Conservation (phyloP, 164 flowering plant genomes). For the Nymphaea colorata region DNA sequence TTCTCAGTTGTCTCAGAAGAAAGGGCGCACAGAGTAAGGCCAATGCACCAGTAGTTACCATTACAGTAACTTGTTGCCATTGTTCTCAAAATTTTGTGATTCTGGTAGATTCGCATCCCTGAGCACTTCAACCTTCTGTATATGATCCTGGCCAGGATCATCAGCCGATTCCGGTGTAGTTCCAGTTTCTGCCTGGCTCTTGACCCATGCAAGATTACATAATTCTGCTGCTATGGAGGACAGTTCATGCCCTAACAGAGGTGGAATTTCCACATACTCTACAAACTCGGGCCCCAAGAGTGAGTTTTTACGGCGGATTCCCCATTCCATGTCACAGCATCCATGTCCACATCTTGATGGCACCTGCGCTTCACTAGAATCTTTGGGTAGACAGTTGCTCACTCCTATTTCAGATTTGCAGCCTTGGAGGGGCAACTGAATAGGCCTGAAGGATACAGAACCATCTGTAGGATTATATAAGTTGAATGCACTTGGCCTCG, state of each 20-base stretch:
- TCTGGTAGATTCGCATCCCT: background rate
- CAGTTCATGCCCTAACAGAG: slow-evolving; percentile 55
- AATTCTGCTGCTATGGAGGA: slow-evolving; percentile 58
- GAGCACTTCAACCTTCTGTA: background rate
- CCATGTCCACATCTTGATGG: slow-evolving; percentile 71
- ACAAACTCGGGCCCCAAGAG: slow-evolving; percentile 82
- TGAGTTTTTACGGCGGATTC: slow-evolving; percentile 14
- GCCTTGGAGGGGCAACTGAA: slow-evolving; percentile 10
- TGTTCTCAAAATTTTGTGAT: background rate
- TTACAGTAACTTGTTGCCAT: too few species aligned
- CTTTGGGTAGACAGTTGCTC: slow-evolving; percentile 34
- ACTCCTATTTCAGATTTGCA: slow-evolving; percentile 31
- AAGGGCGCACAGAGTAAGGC: too few species aligned
- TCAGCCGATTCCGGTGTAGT: background rate
- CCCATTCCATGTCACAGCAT: slow-evolving; percentile 30
- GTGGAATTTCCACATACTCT: slow-evolving; percentile 39
- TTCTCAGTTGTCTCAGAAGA: too few species aligned
- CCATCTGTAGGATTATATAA: slow-evolving; percentile 30
- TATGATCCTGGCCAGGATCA: background rate
- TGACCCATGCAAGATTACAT: slow-evolving; percentile 68
- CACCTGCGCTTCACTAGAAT: slow-evolving; percentile 27
- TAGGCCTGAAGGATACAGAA: slow-evolving; percentile 18
- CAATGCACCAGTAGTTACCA: too few species aligned
- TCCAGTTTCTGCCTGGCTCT: slow-evolving; percentile 16
- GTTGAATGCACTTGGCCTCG: slow-evolving; percentile 65